A percentile compares a stretch with the other conserved stretches of the same genome.
These are phyloP conservation scores for Litsea cubeba DNA, from an alignment of 164 flowering plant genomes.

Conservation along the genomic window DNA sequence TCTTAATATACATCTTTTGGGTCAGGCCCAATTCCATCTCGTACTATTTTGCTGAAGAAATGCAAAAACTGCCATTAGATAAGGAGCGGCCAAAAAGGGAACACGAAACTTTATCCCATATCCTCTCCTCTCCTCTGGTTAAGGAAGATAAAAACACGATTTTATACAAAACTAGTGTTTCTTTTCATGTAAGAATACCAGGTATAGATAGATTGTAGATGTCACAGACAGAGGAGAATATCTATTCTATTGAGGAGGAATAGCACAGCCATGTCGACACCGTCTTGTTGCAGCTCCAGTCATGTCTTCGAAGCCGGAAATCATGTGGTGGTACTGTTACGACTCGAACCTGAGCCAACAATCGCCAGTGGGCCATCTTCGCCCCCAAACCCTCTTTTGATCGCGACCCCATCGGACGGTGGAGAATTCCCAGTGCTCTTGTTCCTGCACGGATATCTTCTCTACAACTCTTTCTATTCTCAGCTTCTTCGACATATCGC, in stretches of 20 bases:
- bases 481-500: slow-evolving; percentile 75
- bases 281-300: neutral
- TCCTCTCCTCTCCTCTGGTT: neutral
- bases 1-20: too few species aligned
- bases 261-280: neutral
- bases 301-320: slow-evolving; percentile 23
- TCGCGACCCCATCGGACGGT: slow-evolving; percentile 39
- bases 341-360: slow-evolving; percentile 9
- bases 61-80: neutral
- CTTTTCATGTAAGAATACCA: neutral
- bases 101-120: neutral
- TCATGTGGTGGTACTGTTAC: slow-evolving; percentile 9
- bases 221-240: too few species aligned
- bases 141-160: neutral
- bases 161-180: neutral
- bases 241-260: neutral
- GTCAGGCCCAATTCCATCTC: too few species aligned
- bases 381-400: slow-evolving; percentile 60
- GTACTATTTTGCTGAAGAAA: neutral
- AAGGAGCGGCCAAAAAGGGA: neutral
- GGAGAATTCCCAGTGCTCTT: slow-evolving; percentile 61
- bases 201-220: too few species aligned
- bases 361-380: neutral
- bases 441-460: slow-evolving; percentile 77
- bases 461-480: slow-evolving; percentile 72